Evolutionary conservation across 208 protist genomes (phyloP), one percentile per base, ranked within the genome.

Genomic region (Spongospora subterranea): DNA sequence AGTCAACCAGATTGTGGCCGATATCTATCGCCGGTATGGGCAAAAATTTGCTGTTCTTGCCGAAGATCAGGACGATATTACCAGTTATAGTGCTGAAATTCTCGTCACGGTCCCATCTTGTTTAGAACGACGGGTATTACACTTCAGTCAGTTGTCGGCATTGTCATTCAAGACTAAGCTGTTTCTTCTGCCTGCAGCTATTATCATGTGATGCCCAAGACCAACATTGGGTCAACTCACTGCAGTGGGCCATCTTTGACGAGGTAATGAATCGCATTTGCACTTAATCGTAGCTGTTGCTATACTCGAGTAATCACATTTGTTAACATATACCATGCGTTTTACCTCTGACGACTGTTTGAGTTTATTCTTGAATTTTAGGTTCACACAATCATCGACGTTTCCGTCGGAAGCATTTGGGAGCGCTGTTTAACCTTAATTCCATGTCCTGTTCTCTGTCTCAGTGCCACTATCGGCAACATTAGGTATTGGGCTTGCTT

Each of bases 391-490:
- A 97, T 98, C 94, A 95, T 45, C 88, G 96, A 95, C 92, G 95
- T 94, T 92, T 94, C 95, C 40, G 95, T 96, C 88, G 97, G 96
- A 89, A 94, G 95, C 45, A 92, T 98, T 24, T 98, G 96, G 96
- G 96, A 98, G 93, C 96, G 96, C n/a, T 94, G 98, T 89, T 92
- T 99, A 13, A 90, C 97, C 46, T 93, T 98, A 60, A 95, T 97
- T 66, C 94, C 94, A 0, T 96, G 94, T 54, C 97, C 97, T 43
- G 98, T 98, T 92, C 93, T 99, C 6, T 97, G 97, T 0, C 95
- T 99, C 0, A 98, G 97, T 88, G 97, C 97, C 46, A 98, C 97
- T 0, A 91, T 99, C 38, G 96, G 97, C 46, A 97, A 98, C 93
- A 95, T 96, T n/a, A n/a, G n/a, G 92, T 93, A 13, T 17, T 94